phyloP scores from a whole-genome alignment of 2,329 filamentous ascomycete genomes.

The Fusarium compactum region DNA sequence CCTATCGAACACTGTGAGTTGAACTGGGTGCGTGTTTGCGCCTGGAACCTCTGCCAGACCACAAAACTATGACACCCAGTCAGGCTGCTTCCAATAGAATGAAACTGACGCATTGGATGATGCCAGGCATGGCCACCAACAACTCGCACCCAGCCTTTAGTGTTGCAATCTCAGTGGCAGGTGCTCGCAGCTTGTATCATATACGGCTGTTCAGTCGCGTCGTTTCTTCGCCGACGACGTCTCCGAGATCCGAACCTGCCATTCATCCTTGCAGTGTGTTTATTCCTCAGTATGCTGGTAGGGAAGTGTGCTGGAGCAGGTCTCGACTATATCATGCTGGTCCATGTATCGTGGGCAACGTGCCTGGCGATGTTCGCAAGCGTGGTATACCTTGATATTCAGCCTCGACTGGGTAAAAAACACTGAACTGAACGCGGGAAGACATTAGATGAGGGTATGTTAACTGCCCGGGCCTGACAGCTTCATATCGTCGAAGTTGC shows the following conservation, averaged over 20 bases:
- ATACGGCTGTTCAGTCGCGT: constrained; percentile 44
- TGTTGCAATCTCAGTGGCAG: constrained; percentile 37
- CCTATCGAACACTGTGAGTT: constrained; percentile 35
- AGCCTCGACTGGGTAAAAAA: constrained; percentile 15
- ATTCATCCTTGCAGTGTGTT: constrained; percentile 36
- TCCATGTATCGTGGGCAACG: constrained; percentile 45
- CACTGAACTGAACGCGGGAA: background rate
- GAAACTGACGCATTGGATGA: constrained; percentile 33
- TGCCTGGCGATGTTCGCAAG: constrained; percentile 44
- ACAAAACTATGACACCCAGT: background rate
- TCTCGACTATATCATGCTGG: constrained; percentile 40
- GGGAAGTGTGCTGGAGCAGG: constrained; percentile 38
- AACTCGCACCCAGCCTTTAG: constrained; percentile 21
- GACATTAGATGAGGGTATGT: constrained; percentile 1
- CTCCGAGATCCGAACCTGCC: constrained; percentile 33
- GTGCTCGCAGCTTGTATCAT: constrained; percentile 40
- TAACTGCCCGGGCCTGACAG: constrained; percentile 10
- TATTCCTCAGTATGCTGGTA: constrained; percentile 30
- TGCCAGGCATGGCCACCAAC: constrained; percentile 33
- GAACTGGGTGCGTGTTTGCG: background rate
- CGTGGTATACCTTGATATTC: constrained; percentile 23
- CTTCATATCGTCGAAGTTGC: background rate
- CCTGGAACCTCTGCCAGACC: background rate
- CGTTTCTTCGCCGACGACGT: constrained; percentile 42
- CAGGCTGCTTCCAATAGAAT: constrained; percentile 11